Percentiles rank a stretch among this genome's conserved stretches.
Evolutionary conservation across 1,284 basidiomycete species (phyloP).

Genomic region (Marasmius tenuissimus): DNA sequence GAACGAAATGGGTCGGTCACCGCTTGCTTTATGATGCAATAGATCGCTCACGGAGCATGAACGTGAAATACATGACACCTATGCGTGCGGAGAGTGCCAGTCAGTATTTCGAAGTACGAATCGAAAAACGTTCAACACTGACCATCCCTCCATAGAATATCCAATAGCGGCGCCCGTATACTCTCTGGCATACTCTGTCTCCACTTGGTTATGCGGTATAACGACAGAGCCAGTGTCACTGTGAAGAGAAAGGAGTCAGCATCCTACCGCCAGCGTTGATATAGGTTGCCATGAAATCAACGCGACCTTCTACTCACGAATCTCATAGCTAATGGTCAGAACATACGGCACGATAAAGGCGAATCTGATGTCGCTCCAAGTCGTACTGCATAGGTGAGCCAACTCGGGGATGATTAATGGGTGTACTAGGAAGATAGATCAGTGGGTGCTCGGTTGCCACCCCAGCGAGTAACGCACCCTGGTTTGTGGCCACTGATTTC

Average conservation of each 20-base stretch:
- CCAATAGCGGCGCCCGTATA: constrained; percentile 18
- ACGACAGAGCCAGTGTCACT: constrained; percentile 21
- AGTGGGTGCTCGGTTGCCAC: neutral
- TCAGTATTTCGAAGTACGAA: neutral
- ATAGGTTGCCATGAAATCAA: constrained; percentile 6
- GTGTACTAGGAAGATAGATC: neutral
- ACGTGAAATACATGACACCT: constrained; percentile 24
- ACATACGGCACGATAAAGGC: constrained; percentile 11
- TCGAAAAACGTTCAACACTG: neutral
- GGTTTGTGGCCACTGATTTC: constrained; percentile 3
- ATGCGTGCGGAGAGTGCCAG: neutral
- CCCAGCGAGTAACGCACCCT: neutral
- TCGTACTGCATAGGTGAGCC: constrained; percentile 8
- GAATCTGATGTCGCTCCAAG: constrained; percentile 1
- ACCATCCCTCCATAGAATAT: constrained; percentile 23
- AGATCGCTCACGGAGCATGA: constrained; percentile 17
- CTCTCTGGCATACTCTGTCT: constrained; percentile 13
- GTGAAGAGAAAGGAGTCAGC: too few species aligned
- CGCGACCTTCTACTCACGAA: neutral
- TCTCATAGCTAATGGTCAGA: constrained; percentile 13
- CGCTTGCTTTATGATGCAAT: neutral
- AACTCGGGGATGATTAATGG: constrained; percentile 4
- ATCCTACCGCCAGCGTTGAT: neutral
- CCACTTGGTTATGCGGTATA: constrained; percentile 17
- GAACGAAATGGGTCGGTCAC: neutral